Evolutionary conservation across 495 filamentous ascomycete genomes (phyloP).

Genomic region (Neurospora sp.): DNA sequence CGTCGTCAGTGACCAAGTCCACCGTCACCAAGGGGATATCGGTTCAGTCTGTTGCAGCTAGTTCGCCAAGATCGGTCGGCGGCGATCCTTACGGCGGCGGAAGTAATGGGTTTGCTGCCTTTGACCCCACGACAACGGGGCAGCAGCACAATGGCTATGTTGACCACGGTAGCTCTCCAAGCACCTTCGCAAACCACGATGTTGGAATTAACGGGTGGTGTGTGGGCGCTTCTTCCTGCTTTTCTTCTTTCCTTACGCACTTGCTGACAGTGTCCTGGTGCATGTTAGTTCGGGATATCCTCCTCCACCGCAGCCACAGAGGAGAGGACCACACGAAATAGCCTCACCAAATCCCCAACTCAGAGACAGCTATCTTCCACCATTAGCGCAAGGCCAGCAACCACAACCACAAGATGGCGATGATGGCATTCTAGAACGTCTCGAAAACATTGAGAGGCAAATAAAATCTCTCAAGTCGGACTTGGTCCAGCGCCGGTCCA

Average conservation of each 20-base stretch:
- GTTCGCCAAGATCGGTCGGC: not conserved
- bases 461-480: not conserved
- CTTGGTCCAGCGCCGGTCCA: not conserved
- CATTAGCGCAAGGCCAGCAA: not conserved
- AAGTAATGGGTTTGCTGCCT: not conserved
- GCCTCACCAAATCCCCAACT: not conserved
- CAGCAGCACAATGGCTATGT: not conserved
- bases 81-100: not conserved
- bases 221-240: not conserved
- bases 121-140: not conserved
- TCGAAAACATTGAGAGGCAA: not conserved
- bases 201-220: not conserved
- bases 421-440: not conserved
- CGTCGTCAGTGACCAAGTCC: not conserved
- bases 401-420: not conserved
- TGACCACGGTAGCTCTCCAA: not conserved
- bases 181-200: not conserved
- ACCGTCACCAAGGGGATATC: not conserved
- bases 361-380: not conserved
- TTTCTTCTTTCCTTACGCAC: not conserved
- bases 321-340: not conserved
- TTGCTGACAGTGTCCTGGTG: not conserved
- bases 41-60: not conserved
- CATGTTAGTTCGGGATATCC: not conserved
- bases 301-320: not conserved